These are phyloP conservation scores for Protomyces macrosporus DNA, from an alignment of 1,139 yeast species.

Conservation along the genomic window DNA sequence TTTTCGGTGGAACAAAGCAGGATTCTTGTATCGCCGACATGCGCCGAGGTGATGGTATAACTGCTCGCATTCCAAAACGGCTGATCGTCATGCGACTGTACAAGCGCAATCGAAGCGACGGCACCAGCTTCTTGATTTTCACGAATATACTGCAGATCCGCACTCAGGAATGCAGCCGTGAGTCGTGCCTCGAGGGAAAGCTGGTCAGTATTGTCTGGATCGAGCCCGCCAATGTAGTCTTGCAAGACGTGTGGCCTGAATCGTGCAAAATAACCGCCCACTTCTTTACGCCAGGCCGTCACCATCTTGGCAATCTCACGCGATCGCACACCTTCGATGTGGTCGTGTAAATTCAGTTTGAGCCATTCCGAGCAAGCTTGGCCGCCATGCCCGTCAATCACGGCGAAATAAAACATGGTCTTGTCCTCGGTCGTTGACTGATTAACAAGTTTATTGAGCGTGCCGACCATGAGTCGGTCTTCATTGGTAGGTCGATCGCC, in stretches of 20 bases:
- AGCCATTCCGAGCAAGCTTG: conserved; percentile 15
- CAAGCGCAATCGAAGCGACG: conserved; percentile 54
- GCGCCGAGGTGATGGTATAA: conserved; percentile 73
- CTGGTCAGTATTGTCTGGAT: conserved; percentile 24
- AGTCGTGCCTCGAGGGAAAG: conserved; percentile 40
- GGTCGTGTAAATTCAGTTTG: conserved; percentile 38
- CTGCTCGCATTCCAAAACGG: conserved; percentile 68
- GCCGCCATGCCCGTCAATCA: conserved; percentile 27
- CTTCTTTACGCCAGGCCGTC: conserved; percentile 23
- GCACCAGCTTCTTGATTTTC: conserved; percentile 71
- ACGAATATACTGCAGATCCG: conserved; percentile 49
- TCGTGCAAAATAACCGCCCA: conserved; percentile 21
- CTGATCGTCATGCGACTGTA: conserved; percentile 50
- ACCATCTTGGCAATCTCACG: conserved; percentile 23
- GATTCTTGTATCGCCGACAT: conserved; percentile 94
- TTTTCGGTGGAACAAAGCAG: conserved; percentile 60
- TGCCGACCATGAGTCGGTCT: conserved; percentile 62
- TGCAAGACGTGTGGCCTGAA: conserved; percentile 17
- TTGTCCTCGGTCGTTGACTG: conserved; percentile 1
- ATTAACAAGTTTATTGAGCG: conserved; percentile 39
- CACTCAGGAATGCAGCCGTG: conserved; percentile 55
- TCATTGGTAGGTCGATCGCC: conserved; percentile 76
- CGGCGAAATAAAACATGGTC: conserved; percentile 21
- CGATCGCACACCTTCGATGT: conserved; percentile 50
- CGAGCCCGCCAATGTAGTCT: conserved; percentile 24